Evolutionary conservation across 2,329 filamentous ascomycete species (phyloP), one percentile per base, ranked within the genome.

Genomic region (Fusarium temperatum): DNA sequence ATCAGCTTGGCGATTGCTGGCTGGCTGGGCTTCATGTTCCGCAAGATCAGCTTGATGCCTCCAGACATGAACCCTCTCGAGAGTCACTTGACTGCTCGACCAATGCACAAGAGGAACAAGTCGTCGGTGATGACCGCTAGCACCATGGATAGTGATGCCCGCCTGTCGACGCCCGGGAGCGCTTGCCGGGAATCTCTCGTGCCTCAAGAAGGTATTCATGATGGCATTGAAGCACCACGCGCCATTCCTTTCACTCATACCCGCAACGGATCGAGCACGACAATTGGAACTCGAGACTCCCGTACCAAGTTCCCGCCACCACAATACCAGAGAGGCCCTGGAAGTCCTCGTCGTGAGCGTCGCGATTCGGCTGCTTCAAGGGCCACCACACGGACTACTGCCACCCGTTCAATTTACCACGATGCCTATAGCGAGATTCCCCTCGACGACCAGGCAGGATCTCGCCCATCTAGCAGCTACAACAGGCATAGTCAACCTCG

Each of bases 1-100:
- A 72, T 94, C 15, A 94, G 94, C 4, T 82, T 96, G 4, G 82
- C 86, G 24, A 85, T 97, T 41, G 94, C 94, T 10, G 80, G 94
- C 38, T 98, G 93, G 83, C 86, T 98, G 32, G 90, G 91, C 22
- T 81, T 93, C 59, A 89, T 93, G 75, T 98, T 98, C 89, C 90
- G 92, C 45, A 92, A 93, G 79, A 98, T 98, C 77, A 87, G 91
- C 10, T 86, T 88, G 26, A 88, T 98, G 81, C 96, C 96, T 11
- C 95, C 96, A 1, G 96, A 98, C 79, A 94, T 98, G 93, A 98
- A 98, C 80, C 96, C 96, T 4, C 87, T 98, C 20, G 95, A 98
- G 80, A 90, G 93, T 74, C 92, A 96, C 78, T 85, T 97, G 66
- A 98, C 95, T 3, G 91, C 94, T 17, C 89, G 92, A 30, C 85